Percentiles rank a stretch among this genome's conserved stretches.
Evolutionary conservation across 129 eudicot genomes (phyloP).

Genomic region (Centella asiatica): DNA sequence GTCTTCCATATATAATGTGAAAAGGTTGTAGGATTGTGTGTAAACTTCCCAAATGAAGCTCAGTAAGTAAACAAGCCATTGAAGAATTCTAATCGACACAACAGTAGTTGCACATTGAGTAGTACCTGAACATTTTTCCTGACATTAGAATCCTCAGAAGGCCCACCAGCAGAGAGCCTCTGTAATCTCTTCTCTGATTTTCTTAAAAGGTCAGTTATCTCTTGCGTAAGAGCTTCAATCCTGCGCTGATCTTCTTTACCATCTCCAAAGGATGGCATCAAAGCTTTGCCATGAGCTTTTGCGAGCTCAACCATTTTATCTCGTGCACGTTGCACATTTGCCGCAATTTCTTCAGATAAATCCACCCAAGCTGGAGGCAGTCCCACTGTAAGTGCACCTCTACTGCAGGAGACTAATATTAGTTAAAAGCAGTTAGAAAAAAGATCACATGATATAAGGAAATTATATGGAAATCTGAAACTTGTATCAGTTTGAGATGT

Average conservation of each 20-base stretch:
- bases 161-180: constrained; percentile 62
- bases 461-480: background rate
- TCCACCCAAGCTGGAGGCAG: constrained; percentile 99
- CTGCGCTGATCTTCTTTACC: constrained; percentile 80
- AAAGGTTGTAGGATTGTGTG: background rate
- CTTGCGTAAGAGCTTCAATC: constrained; percentile 67
- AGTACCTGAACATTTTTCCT: constrained; percentile 91
- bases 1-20: no score
- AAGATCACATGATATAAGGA: background rate
- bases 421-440: background rate
- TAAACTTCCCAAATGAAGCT: background rate
- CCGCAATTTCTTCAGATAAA: constrained; percentile 74
- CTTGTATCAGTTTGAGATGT: background rate
- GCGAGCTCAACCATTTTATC: constrained; percentile 66
- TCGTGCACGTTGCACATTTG: constrained; percentile 55
- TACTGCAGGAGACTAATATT: constrained; percentile 25
- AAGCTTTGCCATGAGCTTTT: constrained; percentile 90
- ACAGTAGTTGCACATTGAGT: background rate
- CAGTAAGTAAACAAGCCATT: background rate
- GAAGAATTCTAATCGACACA: constrained; percentile 2
- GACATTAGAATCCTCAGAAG: constrained; percentile 72
- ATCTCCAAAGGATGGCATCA: constrained; percentile 90
- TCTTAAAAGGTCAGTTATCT: constrained; percentile 61
- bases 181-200: constrained; percentile 68
- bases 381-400: constrained; percentile 64